Conservation (phyloP, 805 yeast species). For the Yamadazyma endophytica region DNA sequence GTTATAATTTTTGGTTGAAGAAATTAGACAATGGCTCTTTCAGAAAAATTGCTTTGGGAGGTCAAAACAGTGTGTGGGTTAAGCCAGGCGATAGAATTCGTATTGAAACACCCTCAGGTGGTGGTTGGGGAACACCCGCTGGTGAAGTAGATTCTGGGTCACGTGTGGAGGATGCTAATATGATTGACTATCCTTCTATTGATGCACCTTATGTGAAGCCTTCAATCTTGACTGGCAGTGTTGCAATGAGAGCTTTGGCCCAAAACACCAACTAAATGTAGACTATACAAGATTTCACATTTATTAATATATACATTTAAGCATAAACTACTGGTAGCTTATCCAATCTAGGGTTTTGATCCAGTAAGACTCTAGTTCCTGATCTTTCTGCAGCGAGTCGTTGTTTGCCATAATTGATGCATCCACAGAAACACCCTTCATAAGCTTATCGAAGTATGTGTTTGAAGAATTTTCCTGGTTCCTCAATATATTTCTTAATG, state of each 20-base stretch:
- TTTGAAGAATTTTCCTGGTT: conserved; percentile 2
- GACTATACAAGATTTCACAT: too few species aligned
- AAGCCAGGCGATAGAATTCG: conserved; percentile 60
- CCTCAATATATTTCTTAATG: conserved; percentile 8
- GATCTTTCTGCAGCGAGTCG: background rate
- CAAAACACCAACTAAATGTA: conserved; percentile 33
- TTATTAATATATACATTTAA: too few species aligned
- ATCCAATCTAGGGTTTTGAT: conserved; percentile 9
- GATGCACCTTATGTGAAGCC: conserved; percentile 13
- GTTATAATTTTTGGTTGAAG: conserved; percentile 25
- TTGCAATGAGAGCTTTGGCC: conserved; percentile 21
- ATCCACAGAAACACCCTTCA: conserved; percentile 3
- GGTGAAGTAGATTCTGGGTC: conserved; percentile 4
- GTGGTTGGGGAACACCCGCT: conserved; percentile 45
- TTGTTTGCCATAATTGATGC: background rate
- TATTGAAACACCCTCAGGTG: conserved; percentile 79
- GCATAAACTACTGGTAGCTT: too few species aligned
- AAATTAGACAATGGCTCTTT: conserved; percentile 18
- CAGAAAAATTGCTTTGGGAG: conserved; percentile 2
- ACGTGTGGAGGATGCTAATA: background rate
- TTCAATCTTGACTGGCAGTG: conserved; percentile 24
- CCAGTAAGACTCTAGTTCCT: conserved; percentile 7
- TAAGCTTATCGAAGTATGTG: conserved; percentile 11
- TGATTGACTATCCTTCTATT: conserved; percentile 12
- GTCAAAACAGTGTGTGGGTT: conserved; percentile 26